phyloP scores from a whole-genome alignment of 2,329 filamentous ascomycete species.

The Arthrobotrys conoides region DNA sequence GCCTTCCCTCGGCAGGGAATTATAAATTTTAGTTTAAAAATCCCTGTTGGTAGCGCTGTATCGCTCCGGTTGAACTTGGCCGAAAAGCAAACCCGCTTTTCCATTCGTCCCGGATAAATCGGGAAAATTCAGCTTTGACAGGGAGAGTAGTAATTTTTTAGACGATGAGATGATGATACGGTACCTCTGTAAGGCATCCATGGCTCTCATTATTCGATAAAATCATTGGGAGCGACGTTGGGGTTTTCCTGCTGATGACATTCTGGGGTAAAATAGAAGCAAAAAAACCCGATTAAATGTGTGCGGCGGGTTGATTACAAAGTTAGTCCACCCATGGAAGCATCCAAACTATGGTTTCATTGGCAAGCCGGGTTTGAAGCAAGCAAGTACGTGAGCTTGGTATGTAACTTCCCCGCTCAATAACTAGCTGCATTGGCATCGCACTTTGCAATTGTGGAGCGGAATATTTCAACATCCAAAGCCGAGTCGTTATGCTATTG shows the following conservation, averaged over 20 bases:
- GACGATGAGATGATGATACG: constrained; percentile 49
- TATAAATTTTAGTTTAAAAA: constrained; percentile 59
- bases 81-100: constrained; percentile 56
- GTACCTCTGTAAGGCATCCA: constrained; percentile 53
- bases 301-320: constrained; percentile 43
- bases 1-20: constrained; percentile 56
- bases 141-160: constrained; percentile 46
- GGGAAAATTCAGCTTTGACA: constrained; percentile 61
- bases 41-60: constrained; percentile 45
- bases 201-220: constrained; percentile 57
- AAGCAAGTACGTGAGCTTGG: constrained; percentile 39
- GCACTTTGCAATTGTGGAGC: constrained; percentile 30
- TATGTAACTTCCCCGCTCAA: constrained; percentile 42
- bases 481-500: constrained; percentile 34
- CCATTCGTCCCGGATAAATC: constrained; percentile 55
- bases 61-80: constrained; percentile 58
- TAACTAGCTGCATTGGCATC: constrained; percentile 43
- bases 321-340: constrained; percentile 16
- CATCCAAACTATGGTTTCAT: constrained; percentile 10
- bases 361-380: constrained; percentile 35
- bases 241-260: constrained; percentile 24
- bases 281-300: constrained; percentile 31
- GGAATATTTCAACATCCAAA: constrained; percentile 51
- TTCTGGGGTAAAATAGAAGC: constrained; percentile 55
- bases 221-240: constrained; percentile 25